Base-by-base conservation (phyloP, 495 filamentous ascomycete species). In the Cercophora newfieldiana region DNA sequence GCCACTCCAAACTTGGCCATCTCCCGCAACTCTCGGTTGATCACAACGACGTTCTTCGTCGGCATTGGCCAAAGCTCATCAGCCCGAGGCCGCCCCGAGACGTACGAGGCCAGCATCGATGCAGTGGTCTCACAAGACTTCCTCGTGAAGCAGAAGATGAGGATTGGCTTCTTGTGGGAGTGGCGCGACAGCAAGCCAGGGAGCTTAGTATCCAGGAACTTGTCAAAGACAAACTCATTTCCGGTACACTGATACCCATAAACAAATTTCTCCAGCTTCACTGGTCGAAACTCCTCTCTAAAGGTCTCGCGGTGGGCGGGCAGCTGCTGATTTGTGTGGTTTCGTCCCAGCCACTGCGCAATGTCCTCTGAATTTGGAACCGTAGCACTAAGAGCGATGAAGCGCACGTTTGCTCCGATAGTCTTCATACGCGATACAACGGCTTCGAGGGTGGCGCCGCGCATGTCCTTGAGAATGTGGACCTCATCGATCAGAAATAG, bases 371-470 rank as follows among this genome's bases (percentile, higher is more conserved):
- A 94, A 70, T 99, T 99, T 0, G 95, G 95, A 16, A 97, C 87
- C 1, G 95, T 99, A 25, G 95, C 95, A 74, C 94, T 97, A 31
- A 97, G 77, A 16, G 95, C 95, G 24, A 99, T 81, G 68, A 99
- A 98, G 14, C 95, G 88, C 2, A 98, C 89, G 74, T 92, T 88
- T 0, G 90, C 89, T 1, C 91, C 91, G 60, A 93, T 89, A 0
- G 90, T 91, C 77, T 97, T 97, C 95, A 97, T 99, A 6, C 95
- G 89, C 44, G 94, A 97, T 1, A 97, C 93, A 10, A 97, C 91
- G n/a, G 92, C 92, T 73, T 99, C 95, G 4, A 99, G 82, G 0
- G 92, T 97, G 10, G 95, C 94, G 10, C 95, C 95, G 10, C 95
- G 88, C 5, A 84, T 78, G 65, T 98, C 95, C 69, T 94, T 97